Base-by-base conservation (phyloP, 208 protist species). In the Acanthamoeba lenticulata region DNA sequence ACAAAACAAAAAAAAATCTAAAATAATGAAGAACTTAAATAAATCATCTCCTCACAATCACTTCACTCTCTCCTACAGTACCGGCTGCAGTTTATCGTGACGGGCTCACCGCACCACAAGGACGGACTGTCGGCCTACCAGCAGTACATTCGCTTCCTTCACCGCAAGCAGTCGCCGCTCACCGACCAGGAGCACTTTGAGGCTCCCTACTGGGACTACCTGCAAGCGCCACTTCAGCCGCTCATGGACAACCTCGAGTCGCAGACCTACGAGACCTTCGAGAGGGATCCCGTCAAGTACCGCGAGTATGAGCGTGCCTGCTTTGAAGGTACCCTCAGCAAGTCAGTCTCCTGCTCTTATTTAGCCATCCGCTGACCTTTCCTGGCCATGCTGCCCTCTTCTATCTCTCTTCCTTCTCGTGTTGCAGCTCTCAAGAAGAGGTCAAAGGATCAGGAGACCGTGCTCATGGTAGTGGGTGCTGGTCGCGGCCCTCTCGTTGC, bases 261-360 rank as follows among this genome's bases (percentile, higher is more conserved):
- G 94, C 97, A 97, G 83, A 98, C 98, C 19, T 99, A 99, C 97
- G 99, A 99, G 94, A 98, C 99, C 0, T 99, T 99, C 95, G 99
- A 99, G 97, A 94, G 97, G 57, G 99, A 99, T 95, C 97, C 98
- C 13, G 95, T 98, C 91, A 99, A 99, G 96, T 99, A 99, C 94
- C 38, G 27, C 19, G 96, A 97, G 86, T 99, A 99, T 96, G 94
- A 99, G 90, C 81, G 97, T 38, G 99, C 99, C 0, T 72, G 99
- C 47, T 91, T 57, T 24, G 24, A 60, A 49, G 72, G 72, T 83
- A 81, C 72, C 15, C 3, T 69, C 55, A 6, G 88, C 32, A 44
- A 65, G 3, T 1, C 11, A 38, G 45, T 60, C 9, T 90, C 47
- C 24, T 29, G 3, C 49, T 29, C 40, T 7, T 60, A 7, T 88